Conservation (phyloP, 371 early-diverging fungal genomes). For the Mortierella sp. region DNA sequence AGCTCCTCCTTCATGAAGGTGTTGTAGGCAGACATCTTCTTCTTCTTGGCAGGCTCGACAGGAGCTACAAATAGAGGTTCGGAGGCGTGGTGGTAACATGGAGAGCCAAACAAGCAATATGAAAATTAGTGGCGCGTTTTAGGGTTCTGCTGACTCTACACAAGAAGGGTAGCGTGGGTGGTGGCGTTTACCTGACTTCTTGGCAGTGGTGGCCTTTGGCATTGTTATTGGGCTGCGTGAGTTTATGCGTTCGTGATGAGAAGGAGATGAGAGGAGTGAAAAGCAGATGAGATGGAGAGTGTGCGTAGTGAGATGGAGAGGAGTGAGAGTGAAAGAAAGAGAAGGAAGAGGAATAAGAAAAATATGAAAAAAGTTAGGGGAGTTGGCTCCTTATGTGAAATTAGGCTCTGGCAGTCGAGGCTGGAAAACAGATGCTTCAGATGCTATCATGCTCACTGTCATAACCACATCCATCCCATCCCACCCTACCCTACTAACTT, state of each 20-base stretch:
- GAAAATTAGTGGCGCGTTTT: constrained; percentile 9
- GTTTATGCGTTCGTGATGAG: constrained; percentile 9
- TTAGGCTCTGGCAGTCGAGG: not conserved
- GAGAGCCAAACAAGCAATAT: too few relatives aligned
- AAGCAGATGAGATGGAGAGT: not conserved
- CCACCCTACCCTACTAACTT: too few relatives aligned
- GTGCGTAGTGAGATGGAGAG: not conserved
- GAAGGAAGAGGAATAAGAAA: constrained; percentile 1
- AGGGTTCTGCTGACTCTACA: not conserved
- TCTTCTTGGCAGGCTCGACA: constrained; percentile 53
- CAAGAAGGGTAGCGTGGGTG: not conserved
- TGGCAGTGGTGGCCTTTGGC: constrained; percentile 53
- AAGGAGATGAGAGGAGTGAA: not conserved
- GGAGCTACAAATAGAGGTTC: not conserved
- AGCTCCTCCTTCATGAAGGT: constrained; percentile 81
- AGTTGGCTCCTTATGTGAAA: not conserved
- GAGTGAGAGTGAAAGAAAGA: not conserved
- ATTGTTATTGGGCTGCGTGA: constrained; percentile 11
- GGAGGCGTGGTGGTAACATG: not conserved
- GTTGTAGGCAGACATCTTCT: constrained; percentile 77
- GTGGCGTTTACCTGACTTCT: constrained; percentile 28
- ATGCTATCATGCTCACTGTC: not conserved
- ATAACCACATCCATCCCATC: not conserved
- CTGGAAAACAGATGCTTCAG: not conserved
- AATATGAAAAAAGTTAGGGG: not conserved